These are phyloP conservation scores for Candida sonorensis DNA, from an alignment of 805 yeast species.

Conservation along the genomic window DNA sequence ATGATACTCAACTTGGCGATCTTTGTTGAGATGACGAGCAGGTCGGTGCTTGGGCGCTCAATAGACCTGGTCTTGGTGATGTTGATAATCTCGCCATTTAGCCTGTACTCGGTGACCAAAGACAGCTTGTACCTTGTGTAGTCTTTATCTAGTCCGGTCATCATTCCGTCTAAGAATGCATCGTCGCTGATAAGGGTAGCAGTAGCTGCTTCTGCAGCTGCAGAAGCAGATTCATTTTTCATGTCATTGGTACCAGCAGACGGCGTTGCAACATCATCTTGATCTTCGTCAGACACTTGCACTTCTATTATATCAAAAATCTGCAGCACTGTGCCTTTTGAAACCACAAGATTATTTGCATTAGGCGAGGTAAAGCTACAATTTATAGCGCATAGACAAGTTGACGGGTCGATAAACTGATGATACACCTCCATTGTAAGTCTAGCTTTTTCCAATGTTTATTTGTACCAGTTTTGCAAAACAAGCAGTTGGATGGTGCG, in stretches of 20 bases:
- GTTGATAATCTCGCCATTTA: slow-evolving; percentile 65
- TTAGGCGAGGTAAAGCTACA: slow-evolving; percentile 35
- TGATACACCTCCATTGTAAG: slow-evolving; percentile 67
- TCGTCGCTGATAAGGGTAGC: too few relatives aligned
- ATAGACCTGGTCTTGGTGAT: slow-evolving; percentile 43
- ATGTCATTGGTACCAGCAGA: too few relatives aligned
- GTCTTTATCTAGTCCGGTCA: slow-evolving; percentile 12
- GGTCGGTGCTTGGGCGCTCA: slow-evolving; percentile 45
- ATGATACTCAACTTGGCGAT: slow-evolving; percentile 73
- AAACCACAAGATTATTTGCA: slow-evolving; percentile 54
- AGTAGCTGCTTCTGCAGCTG: not conserved
- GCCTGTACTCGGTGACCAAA: slow-evolving; percentile 55
- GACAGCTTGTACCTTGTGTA: slow-evolving; percentile 26
- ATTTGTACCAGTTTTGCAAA: too few relatives aligned
- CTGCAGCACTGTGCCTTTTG: slow-evolving; percentile 65
- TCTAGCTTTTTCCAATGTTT: not conserved
- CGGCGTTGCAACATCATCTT: too few relatives aligned
- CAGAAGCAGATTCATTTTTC: slow-evolving; percentile 9
- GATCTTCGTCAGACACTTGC: too few relatives aligned
- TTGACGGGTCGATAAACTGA: slow-evolving; percentile 70
- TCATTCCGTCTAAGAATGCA: slow-evolving; percentile 15
- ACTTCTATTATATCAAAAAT: slow-evolving; percentile 39
- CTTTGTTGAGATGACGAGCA: slow-evolving; percentile 58
- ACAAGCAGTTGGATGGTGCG: too few relatives aligned
- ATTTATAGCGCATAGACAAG: slow-evolving; percentile 54